These are phyloP conservation scores for Grifola frondosa DNA, from an alignment of 1,284 basidiomycete genomes.

Conservation along the genomic window DNA sequence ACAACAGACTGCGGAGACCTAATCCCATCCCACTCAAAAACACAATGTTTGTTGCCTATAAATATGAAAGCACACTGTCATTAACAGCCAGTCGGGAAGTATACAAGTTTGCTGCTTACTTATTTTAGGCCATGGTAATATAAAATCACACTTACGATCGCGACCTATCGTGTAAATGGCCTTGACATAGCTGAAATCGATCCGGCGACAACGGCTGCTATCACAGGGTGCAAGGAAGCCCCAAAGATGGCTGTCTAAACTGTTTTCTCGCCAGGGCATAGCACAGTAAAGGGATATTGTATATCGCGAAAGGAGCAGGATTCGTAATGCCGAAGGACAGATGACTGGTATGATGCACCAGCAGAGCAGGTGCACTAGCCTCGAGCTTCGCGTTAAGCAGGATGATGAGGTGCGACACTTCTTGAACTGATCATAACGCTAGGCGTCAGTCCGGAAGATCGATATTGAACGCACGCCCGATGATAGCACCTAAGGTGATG, in stretches of 20 bases:
- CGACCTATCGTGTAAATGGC: slow-evolving; percentile 56
- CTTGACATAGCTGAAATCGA: slow-evolving; percentile 59
- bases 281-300: no score
- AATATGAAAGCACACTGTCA: slow-evolving; percentile 15
- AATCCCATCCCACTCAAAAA: slow-evolving; percentile 70
- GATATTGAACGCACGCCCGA: no score
- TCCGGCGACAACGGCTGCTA: slow-evolving; percentile 42
- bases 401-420: no score
- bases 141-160: slow-evolving; percentile 47
- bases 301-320: no score
- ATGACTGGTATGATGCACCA: no score
- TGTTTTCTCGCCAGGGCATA: no score
- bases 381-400: no score
- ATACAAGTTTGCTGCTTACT: slow-evolving; percentile 52
- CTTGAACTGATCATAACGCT: no score
- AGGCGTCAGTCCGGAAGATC: no score
- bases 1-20: slow-evolving; percentile 53
- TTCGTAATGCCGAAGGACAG: no score
- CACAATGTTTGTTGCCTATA: slow-evolving; percentile 66
- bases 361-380: no score
- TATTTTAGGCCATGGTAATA: slow-evolving; percentile 66
- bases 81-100: slow-evolving; percentile 18
- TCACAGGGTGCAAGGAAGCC: slow-evolving; percentile 67
- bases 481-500: no score
- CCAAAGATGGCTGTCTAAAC: slow-evolving; percentile 60